Evolutionary conservation across 2,329 filamentous ascomycete species (phyloP), one percentile per base, ranked within the genome.

Genomic region (Microsporum audouinii): DNA sequence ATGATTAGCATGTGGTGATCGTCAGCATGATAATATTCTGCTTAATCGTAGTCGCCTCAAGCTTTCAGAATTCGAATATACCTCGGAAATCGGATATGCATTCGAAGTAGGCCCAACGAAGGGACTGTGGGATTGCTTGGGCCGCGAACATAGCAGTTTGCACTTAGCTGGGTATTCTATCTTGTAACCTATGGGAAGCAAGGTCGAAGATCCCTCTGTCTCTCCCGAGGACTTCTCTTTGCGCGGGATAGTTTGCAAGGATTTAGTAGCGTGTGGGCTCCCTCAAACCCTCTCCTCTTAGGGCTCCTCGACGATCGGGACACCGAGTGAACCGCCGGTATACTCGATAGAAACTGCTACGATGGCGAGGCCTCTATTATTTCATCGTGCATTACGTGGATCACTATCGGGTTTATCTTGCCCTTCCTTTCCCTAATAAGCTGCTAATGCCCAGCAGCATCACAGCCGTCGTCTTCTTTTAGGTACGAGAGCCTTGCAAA

Each of bases 81-180:
- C 67, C 0, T 69, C 66, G 2, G 53, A 69, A 62, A 62, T 70
- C n/a, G 67, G 70, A 3, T 61, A 65, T 55, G 1, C 64, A 36
- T 68, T 60, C 23, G 66, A 71, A 67, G 61, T 66, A 2, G 39
- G 4, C n/a, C 10, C 10, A 14, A 12, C 39, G 10, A 34, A 61
- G 66, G 66, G 60, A 65, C 62, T 60, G 59, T 49, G 2, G 66
- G 69, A 14, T 64, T 67, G 10, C 51, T 71, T 17, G 65, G 68
- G 8, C 64, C 70, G 64, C 64, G 68, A 58, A 72, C 69, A 57
- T 69, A 71, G 43, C 67, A 70, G 49, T 72, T 72, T 23, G 68
- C 69, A 3, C 65, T 72, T 3, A 69, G 69, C 53, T 72, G 68
- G 3, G 59, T 72, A 6, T 72, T 66, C 55, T 72, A 71, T 39